Evolutionary conservation across 768 basidiomycete genomes (phyloP).

Genomic region (Mycena sanguinolenta): DNA sequence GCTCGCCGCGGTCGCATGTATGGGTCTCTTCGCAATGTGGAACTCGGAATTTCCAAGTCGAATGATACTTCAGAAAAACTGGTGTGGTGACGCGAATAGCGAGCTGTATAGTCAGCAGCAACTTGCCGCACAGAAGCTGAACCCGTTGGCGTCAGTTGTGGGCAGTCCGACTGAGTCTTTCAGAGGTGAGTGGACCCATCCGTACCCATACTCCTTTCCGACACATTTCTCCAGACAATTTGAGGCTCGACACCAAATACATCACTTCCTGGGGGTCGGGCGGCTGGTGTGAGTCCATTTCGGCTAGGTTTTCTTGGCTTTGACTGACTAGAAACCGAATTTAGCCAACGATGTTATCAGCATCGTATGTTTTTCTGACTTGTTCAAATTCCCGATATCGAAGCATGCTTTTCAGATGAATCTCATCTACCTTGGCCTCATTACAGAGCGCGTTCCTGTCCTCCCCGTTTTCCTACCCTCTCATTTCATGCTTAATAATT

Average conservation of each 20-base stretch:
- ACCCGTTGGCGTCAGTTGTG: conserved; percentile 4
- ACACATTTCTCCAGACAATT: conserved; percentile 24
- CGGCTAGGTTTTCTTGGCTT: neutral
- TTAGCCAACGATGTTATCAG: conserved; percentile 32
- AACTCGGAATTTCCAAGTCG: conserved; percentile 7
- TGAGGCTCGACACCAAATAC: conserved; percentile 23
- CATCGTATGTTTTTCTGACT: neutral
- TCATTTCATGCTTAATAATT: conserved; percentile 39
- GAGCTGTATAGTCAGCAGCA: neutral
- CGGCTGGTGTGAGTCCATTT: conserved; percentile 20
- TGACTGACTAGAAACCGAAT: neutral
- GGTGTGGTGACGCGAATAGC: neutral
- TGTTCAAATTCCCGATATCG: neutral
- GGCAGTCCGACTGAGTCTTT: conserved; percentile 11
- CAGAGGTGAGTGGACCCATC: conserved; percentile 11
- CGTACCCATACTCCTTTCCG: conserved; percentile 5
- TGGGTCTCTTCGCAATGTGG: conserved; percentile 12
- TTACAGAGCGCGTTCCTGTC: conserved; percentile 52
- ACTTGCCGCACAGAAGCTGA: neutral
- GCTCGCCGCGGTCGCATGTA: neutral
- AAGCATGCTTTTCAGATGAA: conserved; percentile 45
- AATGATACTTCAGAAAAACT: neutral
- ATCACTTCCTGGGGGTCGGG: conserved; percentile 28
- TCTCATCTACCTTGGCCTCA: conserved; percentile 51
- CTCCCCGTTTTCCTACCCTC: conserved; percentile 50